Base-by-base conservation (phyloP, 2,329 filamentous ascomycete genomes). In the Rosellinia necatrix region DNA sequence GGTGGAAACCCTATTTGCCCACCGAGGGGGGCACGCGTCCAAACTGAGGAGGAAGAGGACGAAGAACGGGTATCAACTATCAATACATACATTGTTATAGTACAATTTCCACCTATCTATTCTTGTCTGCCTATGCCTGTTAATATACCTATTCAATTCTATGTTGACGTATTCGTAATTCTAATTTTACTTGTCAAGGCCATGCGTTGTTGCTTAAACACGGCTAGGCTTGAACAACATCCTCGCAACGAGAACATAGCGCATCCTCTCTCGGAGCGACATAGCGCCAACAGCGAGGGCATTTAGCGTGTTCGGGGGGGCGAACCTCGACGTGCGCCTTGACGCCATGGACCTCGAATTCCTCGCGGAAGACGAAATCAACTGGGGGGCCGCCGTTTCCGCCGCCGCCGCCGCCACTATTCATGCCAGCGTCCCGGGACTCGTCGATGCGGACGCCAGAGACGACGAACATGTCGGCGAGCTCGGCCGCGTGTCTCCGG, bases 201-300 rank as follows among this genome's bases (percentile, higher is more conserved):
- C 29, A 4, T 34, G 22, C 29, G 35, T 9, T 19, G 12, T 19
- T 29, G 22, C 22, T 29, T 6, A 6, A 7, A 19, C 12, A 9
- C 34, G 19, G 21, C 7, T 17, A 17, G 2, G 51, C 10, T 5
- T 56, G 40, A 3, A 93, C 81, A 30, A 88, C 83, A 10, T 84
- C 81, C 25, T 87, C 84, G 71, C 93, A 97, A 68, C 91, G 79
- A 44, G 72, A 74, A 72, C 93, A 97, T 15, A 96, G 75, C 34
- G 76, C 72, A 15, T 89, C 84, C 64, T 87, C 80, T 43, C 74
- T 74, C n/a, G 81, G 77, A n/a, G 89, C 86, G 21, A 89, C 80
- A 71, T 91, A 96, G 59, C 89, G 84, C 94, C 94, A 99, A 75
- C 94, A 99, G 47, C 94, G 81, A 1, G 84, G 80, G 71, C 94